phyloP scores from a whole-genome alignment of 331 rosid genomes.

The Telfairia occidentalis region DNA sequence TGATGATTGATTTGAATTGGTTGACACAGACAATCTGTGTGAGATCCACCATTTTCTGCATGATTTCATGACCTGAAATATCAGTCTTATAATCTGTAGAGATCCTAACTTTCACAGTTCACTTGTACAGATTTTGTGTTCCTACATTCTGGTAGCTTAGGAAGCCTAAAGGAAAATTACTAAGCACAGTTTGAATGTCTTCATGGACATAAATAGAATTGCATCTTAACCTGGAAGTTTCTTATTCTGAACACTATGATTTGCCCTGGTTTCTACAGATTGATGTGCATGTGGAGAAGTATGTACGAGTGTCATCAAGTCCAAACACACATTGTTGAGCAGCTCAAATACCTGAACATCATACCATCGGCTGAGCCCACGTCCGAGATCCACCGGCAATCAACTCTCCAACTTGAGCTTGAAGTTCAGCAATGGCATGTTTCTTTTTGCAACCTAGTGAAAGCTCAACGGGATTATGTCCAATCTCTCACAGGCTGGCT shows the following conservation, averaged over 20 bases:
- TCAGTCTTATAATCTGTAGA: background rate
- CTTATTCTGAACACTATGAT: background rate
- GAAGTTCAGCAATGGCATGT: conserved; percentile 90
- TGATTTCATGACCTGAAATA: background rate
- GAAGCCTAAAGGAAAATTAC: background rate
- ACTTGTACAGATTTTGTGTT: background rate
- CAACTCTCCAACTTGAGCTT: conserved; percentile 87
- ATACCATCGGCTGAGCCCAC: conserved; percentile 75
- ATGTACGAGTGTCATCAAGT: conserved; percentile 98
- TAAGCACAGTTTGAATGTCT: background rate
- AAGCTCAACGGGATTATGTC: conserved; percentile 68
- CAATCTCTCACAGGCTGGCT: conserved; percentile 89
- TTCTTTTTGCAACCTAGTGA: conserved; percentile 75
- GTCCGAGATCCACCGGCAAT: conserved; percentile 75
- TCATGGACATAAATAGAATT: background rate
- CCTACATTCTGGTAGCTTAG: background rate
- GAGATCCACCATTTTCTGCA: background rate
- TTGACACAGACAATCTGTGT: background rate
- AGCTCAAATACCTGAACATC: conserved; percentile 70
- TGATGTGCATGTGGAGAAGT: conserved; percentile 98
- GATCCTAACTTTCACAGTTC: background rate
- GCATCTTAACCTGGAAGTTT: background rate
- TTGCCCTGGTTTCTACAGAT: conserved; percentile 31
- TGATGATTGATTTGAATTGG: background rate
- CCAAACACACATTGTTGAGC: conserved; percentile 90